phyloP scores from a whole-genome alignment of 768 basidiomycete species.

The Lactifluus rugatus region DNA sequence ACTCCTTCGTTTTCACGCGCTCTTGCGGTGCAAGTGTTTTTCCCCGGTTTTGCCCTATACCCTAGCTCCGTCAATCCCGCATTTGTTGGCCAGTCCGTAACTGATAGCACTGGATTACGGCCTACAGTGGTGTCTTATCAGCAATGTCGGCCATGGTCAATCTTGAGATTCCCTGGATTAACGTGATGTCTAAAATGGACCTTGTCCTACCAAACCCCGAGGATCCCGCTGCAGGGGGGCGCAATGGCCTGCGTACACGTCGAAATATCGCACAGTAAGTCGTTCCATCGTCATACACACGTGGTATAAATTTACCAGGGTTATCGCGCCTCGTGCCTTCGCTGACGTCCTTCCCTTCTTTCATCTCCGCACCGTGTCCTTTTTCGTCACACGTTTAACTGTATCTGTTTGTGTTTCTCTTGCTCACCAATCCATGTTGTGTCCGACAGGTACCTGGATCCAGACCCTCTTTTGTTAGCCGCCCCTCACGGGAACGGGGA shows the following conservation, averaged over 20 bases:
- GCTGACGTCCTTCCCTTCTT: constrained; percentile 18
- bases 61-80: constrained; percentile 15
- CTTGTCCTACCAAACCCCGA: constrained; percentile 64
- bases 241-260: constrained; percentile 63
- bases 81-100: neutral
- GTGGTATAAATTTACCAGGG: constrained; percentile 11
- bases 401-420: constrained; percentile 10
- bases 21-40: neutral
- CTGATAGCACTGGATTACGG: constrained; percentile 14
- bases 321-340: constrained; percentile 8
- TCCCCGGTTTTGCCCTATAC: constrained; percentile 3
- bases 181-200: constrained; percentile 99
- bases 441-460: constrained; percentile 68
- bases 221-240: constrained; percentile 42
- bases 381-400: constrained; percentile 13
- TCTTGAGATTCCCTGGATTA: constrained; percentile 93
- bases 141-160: constrained; percentile 99
- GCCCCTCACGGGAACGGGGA: constrained; percentile 45
- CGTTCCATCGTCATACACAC: constrained; percentile 11
- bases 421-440: constrained; percentile 7
- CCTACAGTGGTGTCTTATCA: constrained; percentile 74
- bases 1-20: neutral
- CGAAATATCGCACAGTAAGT: constrained; percentile 77
- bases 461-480: constrained; percentile 81
- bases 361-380: constrained; percentile 18